These are phyloP conservation scores for Trichoderma harzianum DNA, from an alignment of 2,329 filamentous ascomycete species.

Conservation along the genomic window DNA sequence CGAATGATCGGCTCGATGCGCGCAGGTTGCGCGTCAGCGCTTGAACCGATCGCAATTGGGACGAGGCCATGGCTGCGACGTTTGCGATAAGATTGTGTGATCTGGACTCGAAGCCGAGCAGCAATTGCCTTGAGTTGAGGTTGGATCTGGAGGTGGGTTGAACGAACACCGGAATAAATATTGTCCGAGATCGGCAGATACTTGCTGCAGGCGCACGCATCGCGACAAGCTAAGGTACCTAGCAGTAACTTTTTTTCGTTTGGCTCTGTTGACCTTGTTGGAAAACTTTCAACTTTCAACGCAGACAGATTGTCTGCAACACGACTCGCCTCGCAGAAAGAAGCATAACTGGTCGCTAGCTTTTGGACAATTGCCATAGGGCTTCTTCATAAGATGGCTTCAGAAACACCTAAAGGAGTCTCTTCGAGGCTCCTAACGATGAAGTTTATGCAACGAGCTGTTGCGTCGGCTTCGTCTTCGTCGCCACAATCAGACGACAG, in stretches of 20 bases:
- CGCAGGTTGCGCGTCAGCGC: constrained; percentile 44
- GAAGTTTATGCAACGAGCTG: constrained; percentile 96
- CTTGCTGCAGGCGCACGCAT: background rate
- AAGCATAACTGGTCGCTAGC: background rate
- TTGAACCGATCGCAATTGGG: constrained; percentile 45
- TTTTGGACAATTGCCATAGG: background rate
- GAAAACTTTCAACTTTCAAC: background rate
- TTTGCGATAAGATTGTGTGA: constrained; percentile 12
- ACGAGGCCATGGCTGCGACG: constrained; percentile 39
- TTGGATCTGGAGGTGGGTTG: constrained; percentile 3
- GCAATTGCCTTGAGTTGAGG: background rate
- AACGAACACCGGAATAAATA: constrained; percentile 10
- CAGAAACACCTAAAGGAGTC: constrained; percentile 63
- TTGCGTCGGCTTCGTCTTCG: constrained; percentile 52
- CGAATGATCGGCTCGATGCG: constrained; percentile 46
- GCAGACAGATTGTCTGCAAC: background rate
- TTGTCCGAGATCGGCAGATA: background rate
- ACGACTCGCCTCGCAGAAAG: background rate
- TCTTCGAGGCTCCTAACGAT: constrained; percentile 87
- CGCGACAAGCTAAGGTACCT: background rate
- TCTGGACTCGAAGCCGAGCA: constrained; percentile 10
- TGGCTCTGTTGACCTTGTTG: background rate
- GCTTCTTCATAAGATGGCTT: constrained; percentile 36
- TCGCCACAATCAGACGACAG: constrained; percentile 44
- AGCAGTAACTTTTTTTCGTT: constrained; percentile 8